These are phyloP conservation scores for Suhomyces anneliseae DNA, from an alignment of 1,139 yeast species.

Conservation along the genomic window DNA sequence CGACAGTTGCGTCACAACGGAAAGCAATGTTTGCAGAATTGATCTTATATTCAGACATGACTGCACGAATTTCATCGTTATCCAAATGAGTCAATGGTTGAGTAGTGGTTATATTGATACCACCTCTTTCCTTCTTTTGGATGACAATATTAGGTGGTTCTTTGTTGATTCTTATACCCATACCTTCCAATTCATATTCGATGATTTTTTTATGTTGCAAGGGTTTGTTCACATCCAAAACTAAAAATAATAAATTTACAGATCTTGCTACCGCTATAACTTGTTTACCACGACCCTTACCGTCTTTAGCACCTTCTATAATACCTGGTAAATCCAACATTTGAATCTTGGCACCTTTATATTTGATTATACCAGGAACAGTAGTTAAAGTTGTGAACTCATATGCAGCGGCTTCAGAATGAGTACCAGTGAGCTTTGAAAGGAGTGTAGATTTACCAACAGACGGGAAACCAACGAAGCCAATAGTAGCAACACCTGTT, in stretches of 20 bases:
- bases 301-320: slow-evolving; percentile 98
- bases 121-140: slow-evolving; percentile 93
- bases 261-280: slow-evolving; percentile 98
- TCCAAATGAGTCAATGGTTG: slow-evolving; percentile 90
- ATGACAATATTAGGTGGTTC: slow-evolving; percentile 89
- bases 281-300: slow-evolving; percentile 98
- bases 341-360: slow-evolving; percentile 96
- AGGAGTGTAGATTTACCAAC: slow-evolving; percentile 94
- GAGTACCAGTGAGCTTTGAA: slow-evolving; percentile 89
- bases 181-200: slow-evolving; percentile 94
- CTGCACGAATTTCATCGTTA: slow-evolving; percentile 91
- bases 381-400: slow-evolving; percentile 97
- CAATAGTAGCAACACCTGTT: slow-evolving; percentile 96
- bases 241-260: slow-evolving; percentile 88
- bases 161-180: slow-evolving; percentile 91
- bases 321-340: slow-evolving; percentile 98
- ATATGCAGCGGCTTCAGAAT: slow-evolving; percentile 95
- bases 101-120: slow-evolving; percentile 88
- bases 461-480: slow-evolving; percentile 97
- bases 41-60: slow-evolving; percentile 90
- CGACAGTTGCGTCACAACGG: slow-evolving; percentile 96
- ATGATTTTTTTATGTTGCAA: slow-evolving; percentile 89
- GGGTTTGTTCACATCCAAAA: slow-evolving; percentile 94
- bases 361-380: slow-evolving; percentile 93
- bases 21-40: slow-evolving; percentile 97